These are phyloP conservation scores for Magnaporthiopsis incrustans DNA, from an alignment of 2,329 filamentous ascomycete genomes.

Conservation along the genomic window DNA sequence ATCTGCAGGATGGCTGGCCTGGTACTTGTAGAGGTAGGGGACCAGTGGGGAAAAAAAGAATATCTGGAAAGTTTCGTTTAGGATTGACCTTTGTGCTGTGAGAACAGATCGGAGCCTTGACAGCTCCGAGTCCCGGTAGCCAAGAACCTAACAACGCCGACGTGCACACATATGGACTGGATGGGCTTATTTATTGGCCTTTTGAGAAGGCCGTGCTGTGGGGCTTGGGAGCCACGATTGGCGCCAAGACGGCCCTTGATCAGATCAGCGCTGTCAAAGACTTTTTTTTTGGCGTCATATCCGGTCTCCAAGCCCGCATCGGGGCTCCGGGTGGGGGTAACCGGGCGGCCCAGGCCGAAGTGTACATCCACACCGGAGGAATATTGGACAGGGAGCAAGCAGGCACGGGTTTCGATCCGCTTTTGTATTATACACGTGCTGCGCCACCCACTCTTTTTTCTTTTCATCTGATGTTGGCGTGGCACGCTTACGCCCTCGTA, in stretches of 20 bases:
- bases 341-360: no score
- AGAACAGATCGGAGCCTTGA: not conserved
- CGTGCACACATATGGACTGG: not conserved
- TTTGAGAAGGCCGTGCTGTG: no score
- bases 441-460: no score
- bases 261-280: no score
- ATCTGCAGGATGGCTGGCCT: no score
- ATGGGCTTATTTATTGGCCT: not conserved
- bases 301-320: not conserved
- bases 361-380: not conserved
- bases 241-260: no score
- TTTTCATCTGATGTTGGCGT: not conserved
- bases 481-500: not conserved
- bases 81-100: not conserved
- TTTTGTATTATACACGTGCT: not conserved
- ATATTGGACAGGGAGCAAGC: no score
- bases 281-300: no score
- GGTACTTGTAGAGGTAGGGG: no score
- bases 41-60: no score
- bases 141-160: not conserved
- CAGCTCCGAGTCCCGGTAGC: not conserved
- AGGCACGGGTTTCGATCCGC: not conserved
- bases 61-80: no score
- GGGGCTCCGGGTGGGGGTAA: not conserved
- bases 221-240: no score